Evolutionary conservation across 1,284 basidiomycete species (phyloP), one percentile per base, ranked within the genome.

Genomic region (Earliella scabrosa): DNA sequence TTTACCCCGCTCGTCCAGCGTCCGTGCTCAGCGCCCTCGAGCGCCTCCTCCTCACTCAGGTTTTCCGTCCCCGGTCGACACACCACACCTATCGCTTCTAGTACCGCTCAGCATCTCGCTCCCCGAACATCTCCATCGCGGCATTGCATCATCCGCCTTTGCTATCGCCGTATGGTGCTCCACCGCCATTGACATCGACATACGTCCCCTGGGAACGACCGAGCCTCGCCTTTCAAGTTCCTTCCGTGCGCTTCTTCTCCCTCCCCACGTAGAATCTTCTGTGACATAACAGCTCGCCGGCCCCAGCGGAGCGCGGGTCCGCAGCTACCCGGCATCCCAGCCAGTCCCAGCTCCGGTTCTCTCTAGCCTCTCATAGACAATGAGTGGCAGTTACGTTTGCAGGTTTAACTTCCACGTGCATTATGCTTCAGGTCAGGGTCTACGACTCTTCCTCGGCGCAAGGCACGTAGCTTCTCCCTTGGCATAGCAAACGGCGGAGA

Each of bases 221-320:
- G 45, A 41, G 48, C 32, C 35, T 50, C 51, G 26, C 40, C 34
- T 45, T 47, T 26, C 53, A 56, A 58, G 60, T 35, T 61, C 60
- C 60, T 55, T 54, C 60, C 60, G 56, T 50, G 40, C 27, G 36
- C n/a, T 35, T 41, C 24, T 50, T 51, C 50, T 44, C 50, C 59
- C 45, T 32, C 43, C 50, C 53, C 43, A 36, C 29, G 35, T 21
- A 52, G 54, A 45, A 44, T 36, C 54, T 62, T 56, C 54, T 36
- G 50, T 59, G 60, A 56, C 54, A 48, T 46, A 48, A 40, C 46
- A 20, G 49, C 45, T 46, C 50, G 52, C 60, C 60, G 60, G 60
- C 46, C 49, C 55, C 60, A 62, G 55, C 60, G 60, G 60, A 62
- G 57, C 57, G 60, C 60, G 52, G 57, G 57, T 24, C 60, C 60